Percentiles rank a stretch among this genome's conserved stretches.
phyloP scores from a whole-genome alignment of 169 alveolate genomes.

The Toxoplasma gondii region DNA sequence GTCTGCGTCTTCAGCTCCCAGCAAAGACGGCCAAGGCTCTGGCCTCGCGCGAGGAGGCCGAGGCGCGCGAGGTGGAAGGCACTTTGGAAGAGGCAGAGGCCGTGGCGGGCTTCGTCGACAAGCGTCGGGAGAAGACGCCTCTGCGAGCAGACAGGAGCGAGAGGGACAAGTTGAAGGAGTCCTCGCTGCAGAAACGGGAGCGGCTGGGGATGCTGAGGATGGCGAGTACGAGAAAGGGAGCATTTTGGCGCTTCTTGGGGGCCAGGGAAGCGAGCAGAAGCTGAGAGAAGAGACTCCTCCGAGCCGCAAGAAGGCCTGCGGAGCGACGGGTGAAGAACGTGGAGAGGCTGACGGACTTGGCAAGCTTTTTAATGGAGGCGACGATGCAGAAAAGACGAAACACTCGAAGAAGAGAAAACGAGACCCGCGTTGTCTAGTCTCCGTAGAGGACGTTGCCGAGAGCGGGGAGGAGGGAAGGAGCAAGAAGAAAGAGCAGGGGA shows the following conservation, averaged over 20 bases:
- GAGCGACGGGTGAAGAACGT: no score
- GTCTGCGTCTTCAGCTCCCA: no score
- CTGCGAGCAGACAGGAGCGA: no score
- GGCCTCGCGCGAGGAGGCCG: no score
- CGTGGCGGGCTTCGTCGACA: no score
- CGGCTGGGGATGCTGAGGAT: not conserved
- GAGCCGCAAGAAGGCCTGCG: no score
- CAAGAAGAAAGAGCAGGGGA: not conserved
- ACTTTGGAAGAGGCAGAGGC: no score
- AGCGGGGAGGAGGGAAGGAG: not conserved
- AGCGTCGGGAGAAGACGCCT: no score
- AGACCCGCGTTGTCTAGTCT: not conserved
- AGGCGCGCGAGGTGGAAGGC: no score
- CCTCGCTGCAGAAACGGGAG: not conserved
- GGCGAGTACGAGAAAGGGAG: conserved; percentile 14
- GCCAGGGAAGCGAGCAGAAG: not conserved
- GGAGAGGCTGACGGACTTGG: not conserved
- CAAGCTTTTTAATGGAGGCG: not conserved
- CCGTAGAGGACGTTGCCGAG: not conserved
- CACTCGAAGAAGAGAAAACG: not conserved
- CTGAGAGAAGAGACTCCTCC: no score
- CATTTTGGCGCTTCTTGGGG: conserved; percentile 19
- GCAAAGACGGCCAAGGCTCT: no score
- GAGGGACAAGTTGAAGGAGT: no score
- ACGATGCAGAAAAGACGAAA: not conserved